These are phyloP conservation scores for Alloteropsis semialata DNA, from an alignment of 176 grass and related monocot genomes.

Conservation along the genomic window DNA sequence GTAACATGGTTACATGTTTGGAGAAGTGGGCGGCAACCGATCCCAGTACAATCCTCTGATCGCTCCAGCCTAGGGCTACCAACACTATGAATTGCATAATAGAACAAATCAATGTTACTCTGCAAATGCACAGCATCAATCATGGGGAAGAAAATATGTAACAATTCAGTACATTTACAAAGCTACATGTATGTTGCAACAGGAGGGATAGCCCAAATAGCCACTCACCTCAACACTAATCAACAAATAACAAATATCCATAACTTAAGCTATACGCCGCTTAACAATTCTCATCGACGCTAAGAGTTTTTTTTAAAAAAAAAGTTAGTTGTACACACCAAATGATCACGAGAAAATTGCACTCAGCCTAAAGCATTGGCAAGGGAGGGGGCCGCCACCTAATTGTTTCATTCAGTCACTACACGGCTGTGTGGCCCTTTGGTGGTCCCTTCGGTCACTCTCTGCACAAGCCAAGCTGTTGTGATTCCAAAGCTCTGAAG, in stretches of 20 bases:
- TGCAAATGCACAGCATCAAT: neutral
- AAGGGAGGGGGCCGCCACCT: neutral
- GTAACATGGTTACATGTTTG: too few species aligned
- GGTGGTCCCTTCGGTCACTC: neutral
- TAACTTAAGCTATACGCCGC: conserved; percentile 20
- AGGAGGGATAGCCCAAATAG: neutral
- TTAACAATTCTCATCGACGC: conserved; percentile 28
- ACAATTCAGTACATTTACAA: conserved; percentile 33
- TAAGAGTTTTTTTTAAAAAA: neutral
- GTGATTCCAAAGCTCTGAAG: neutral
- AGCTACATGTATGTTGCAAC: conserved; percentile 37
- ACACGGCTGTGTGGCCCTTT: neutral
- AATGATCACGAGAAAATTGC: conserved; percentile 46
- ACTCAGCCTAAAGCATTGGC: neutral
- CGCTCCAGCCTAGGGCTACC: neutral
- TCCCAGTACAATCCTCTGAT: neutral
- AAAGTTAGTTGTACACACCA: conserved; percentile 46
- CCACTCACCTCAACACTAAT: conserved; percentile 28
- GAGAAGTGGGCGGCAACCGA: too few species aligned
- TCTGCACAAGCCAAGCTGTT: neutral
- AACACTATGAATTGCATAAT: neutral
- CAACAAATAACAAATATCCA: conserved; percentile 35
- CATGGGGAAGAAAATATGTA: neutral
- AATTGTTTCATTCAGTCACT: neutral
- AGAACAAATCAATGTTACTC: neutral